These are phyloP conservation scores for Hansenula anomala DNA, from an alignment of 1,139 yeast genomes.

Conservation along the genomic window DNA sequence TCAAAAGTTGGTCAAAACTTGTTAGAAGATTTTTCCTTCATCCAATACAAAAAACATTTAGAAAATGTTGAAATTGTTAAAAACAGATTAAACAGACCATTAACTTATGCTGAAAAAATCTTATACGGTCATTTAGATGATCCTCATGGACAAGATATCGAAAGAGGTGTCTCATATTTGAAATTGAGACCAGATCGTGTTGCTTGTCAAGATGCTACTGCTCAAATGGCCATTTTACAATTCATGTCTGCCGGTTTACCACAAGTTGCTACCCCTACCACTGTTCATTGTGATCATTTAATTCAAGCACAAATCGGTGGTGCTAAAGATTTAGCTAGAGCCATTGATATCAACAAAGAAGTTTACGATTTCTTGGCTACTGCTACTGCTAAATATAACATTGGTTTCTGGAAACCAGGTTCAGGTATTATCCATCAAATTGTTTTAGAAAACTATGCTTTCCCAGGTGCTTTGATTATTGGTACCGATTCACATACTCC, in stretches of 20 bases:
- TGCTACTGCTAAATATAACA: constrained; percentile 95
- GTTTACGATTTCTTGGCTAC: constrained; percentile 92
- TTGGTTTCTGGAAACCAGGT: constrained; percentile 99
- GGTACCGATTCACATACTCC: constrained; percentile 99
- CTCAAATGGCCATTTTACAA: constrained; percentile 98
- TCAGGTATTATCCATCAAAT: constrained; percentile 99
- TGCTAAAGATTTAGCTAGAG: constrained; percentile 87
- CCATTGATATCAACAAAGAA: constrained; percentile 90
- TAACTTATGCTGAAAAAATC: constrained; percentile 96
- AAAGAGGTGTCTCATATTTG: constrained; percentile 94
- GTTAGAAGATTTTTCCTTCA: constrained; percentile 81
- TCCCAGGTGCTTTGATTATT: constrained; percentile 95
- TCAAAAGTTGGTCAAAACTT: constrained; percentile 90
- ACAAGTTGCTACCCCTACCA: constrained; percentile 91
- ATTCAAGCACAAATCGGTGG: constrained; percentile 98
- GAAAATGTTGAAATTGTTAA: constrained; percentile 87
- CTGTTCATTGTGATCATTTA: constrained; percentile 99
- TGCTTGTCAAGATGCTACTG: constrained; percentile 99
- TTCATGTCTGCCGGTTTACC: constrained; percentile 98
- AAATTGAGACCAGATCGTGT: constrained; percentile 99
- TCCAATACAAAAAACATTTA: constrained; percentile 70
- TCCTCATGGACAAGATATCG: constrained; percentile 92
- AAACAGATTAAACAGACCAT: constrained; percentile 84
- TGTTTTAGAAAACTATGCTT: constrained; percentile 94
- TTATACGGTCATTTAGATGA: constrained; percentile 95